phyloP scores from a whole-genome alignment of 768 basidiomycete genomes.

The Lentinula boryana region DNA sequence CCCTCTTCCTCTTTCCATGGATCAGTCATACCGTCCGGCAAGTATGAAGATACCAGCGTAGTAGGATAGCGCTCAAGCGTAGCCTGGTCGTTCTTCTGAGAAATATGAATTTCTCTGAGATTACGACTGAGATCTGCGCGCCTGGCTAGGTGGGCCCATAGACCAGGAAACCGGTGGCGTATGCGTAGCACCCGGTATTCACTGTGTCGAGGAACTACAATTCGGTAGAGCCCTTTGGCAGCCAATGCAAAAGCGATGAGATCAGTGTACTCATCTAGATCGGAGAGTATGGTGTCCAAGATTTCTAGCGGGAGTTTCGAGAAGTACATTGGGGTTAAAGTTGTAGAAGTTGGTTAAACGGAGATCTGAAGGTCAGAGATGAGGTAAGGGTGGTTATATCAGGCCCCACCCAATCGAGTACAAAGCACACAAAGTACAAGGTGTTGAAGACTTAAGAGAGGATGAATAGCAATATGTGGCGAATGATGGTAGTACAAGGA shows the following conservation, averaged over 20 bases:
- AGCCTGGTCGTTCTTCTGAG: conserved; percentile 28
- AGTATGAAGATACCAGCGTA: conserved; percentile 24
- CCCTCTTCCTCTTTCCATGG: conserved; percentile 23
- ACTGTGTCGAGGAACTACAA: conserved; percentile 41
- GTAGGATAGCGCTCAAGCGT: conserved; percentile 36
- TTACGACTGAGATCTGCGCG: conserved; percentile 43
- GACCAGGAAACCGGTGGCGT: conserved; percentile 28
- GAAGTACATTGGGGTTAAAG: background rate
- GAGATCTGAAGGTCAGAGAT: too few relatives aligned
- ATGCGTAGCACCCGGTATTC: conserved; percentile 44
- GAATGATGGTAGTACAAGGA: background rate
- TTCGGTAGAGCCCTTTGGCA: conserved; percentile 27
- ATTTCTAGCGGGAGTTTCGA: conserved; percentile 7
- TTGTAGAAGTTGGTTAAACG: background rate
- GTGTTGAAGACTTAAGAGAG: background rate
- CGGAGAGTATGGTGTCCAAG: conserved; percentile 21
- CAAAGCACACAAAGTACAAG: background rate
- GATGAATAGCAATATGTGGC: background rate
- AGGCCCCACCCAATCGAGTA: background rate
- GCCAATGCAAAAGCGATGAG: conserved; percentile 39
- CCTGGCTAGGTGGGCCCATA: conserved; percentile 48
- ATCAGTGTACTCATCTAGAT: conserved; percentile 33
- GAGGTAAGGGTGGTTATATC: too few relatives aligned
- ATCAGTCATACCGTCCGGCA: conserved; percentile 1
- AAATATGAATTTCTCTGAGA: conserved; percentile 40